Base-by-base conservation (phyloP, 2,329 filamentous ascomycete species). In the Alternaria rosae region DNA sequence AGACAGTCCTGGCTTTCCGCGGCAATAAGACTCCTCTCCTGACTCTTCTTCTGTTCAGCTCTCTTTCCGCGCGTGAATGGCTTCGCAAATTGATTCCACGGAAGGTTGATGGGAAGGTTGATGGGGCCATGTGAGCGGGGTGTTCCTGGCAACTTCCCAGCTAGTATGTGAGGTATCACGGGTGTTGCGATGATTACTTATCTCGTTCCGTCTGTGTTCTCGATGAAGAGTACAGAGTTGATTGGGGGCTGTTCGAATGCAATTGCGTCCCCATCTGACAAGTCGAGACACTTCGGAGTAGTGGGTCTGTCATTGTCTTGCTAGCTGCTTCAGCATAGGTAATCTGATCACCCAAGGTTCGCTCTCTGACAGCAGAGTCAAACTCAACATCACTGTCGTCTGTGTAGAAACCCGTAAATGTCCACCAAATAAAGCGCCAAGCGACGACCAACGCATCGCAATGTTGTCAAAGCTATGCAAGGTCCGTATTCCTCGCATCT, bases 211-310 rank as follows among this genome's bases (percentile, higher is more conserved):
- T 35, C 32, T 35, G 8, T 15, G n/a, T 2, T 9, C 32, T 35
- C 2, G 0, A 8, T 35, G 30, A n/a, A 8, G 1, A 7, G 6
- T 8, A 32, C 0, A 35, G 6, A 15, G 6, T 0, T 2, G 1
- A 35, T 15, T 32, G 30, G 30, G 7, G 2, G 13, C 30, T 32
- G 5, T 6, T 5, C 0, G 7, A 32, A 30, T 6, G 17, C 17
- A 20, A 30, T 12, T n/a, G 12, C 15, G n/a, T 30, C 6, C 10
- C n/a, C 13, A 20, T 42, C 17, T 12, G 38, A 42, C 2, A 12
- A 43, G 41, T 13, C 7, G 9, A 21, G 20, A 13, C 20, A 50
- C 26, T 21, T 10, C 26, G 21, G 1, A 20, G 9, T 5, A 50
- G 45, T 6, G 10, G 4, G 7, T 8, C 20, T n/a, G 7, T 5